Base-by-base conservation (phyloP, 352 stramenopile genomes). In the Pseudoperonospora humuli region DNA sequence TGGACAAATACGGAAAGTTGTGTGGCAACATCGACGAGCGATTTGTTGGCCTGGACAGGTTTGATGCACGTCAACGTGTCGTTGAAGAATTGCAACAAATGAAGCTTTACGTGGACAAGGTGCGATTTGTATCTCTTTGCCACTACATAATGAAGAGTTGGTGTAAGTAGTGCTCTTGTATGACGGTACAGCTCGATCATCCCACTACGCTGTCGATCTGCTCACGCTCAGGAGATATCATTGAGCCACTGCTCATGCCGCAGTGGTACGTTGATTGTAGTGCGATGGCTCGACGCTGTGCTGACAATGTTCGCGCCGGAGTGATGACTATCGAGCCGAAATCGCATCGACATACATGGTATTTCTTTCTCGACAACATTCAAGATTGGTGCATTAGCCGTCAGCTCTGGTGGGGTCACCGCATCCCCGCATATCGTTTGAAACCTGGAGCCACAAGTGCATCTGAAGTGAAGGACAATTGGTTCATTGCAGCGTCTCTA, bases 321-420 rank as follows among this genome's bases (percentile, higher is more conserved):
- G 77, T 93, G 4, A 82, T 99, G 45, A 80, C 76, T 26, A 98
- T 99, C 43, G 61, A 98, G 54, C 97, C 97, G 7, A 77, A 85
- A 35, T 79, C 88, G 19, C 94, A 99, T 53, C 52, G 59, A 15
- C 71, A 85, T 57, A 99, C 94, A 29, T 98, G 95, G 95, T 98
- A 97, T 64, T 86, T 89, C 51, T 99, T 97, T 76, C 66, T 99
- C 17, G 96, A 99, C 47, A 98, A 99, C 62, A 98, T 98, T 57
- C 86, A 95, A 20, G 95, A 99, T 70, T 99, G 96, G 96, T 99
- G 97, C 53, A 77, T 99, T 34, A 98, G 89, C 61, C 87, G 97
- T 11, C 96, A 99, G 66, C 79, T 99, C 2, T 99, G 96, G 96
- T 99, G 97, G 97, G 97, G 97, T 19, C 97, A 99, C 67, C 95